Conservation (phyloP, 73 alveolate species). For the Paraurostyla sp. region DNA sequence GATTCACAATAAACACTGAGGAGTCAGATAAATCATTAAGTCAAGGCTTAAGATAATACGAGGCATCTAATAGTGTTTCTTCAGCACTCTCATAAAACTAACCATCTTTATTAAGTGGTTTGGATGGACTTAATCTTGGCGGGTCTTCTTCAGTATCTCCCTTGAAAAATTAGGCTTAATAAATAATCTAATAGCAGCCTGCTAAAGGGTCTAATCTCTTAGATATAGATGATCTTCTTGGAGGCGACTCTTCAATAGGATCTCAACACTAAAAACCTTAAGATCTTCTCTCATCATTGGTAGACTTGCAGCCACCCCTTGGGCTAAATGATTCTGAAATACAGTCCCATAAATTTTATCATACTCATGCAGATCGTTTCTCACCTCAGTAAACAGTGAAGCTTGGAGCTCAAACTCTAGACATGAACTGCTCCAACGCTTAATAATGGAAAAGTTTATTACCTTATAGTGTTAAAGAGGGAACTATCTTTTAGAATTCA, state of each 20-base stretch:
- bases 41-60: not conserved
- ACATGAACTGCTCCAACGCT: constrained; percentile 6
- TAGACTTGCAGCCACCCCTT: constrained; percentile 16
- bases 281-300: not conserved
- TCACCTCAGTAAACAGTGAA: constrained; percentile 60
- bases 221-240: constrained; percentile 6
- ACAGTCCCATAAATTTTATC: constrained; percentile 25
- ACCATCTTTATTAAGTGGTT: constrained; percentile 13
- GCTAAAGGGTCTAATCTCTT: not conserved
- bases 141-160: not conserved
- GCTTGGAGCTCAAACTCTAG: constrained; percentile 15
- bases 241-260: not conserved
- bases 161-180: not conserved
- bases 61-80: not conserved
- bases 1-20: constrained; percentile 61
- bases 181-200: not conserved
- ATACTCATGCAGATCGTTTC: constrained; percentile 56
- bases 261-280: not conserved
- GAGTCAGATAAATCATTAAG: constrained; percentile 41
- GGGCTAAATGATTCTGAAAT: constrained; percentile 29
- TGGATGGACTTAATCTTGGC: not conserved
- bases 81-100: constrained; percentile 1
- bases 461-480: constrained; percentile 66
- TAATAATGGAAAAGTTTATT: constrained; percentile 66
- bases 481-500: constrained; percentile 48